A percentile compares a stretch with the other conserved stretches of the same genome.
Conservation (phyloP, 305 asterid genomes). For the Fraxinus latifolia region DNA sequence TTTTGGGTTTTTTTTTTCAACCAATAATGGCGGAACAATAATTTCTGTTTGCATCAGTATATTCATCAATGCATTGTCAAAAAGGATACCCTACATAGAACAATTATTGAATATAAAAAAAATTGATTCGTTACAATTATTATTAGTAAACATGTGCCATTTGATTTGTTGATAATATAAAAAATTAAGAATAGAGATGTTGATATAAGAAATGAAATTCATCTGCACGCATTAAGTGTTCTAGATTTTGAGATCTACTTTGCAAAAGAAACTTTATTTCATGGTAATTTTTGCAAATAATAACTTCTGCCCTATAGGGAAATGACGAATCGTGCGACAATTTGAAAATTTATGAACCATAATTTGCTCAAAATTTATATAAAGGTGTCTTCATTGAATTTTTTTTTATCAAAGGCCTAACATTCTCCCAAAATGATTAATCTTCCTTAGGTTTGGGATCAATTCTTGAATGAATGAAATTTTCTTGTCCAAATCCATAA, state of each 20-base stretch:
- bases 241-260: neutral
- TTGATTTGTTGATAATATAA: neutral
- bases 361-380: neutral
- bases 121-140: neutral
- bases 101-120: neutral
- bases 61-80: neutral
- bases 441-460: neutral
- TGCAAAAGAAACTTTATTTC: neutral
- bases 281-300: neutral
- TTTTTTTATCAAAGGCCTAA: neutral
- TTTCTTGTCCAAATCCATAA: neutral
- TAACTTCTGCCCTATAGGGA: neutral
- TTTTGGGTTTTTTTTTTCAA: neutral
- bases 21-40: neutral
- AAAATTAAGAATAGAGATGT: neutral
- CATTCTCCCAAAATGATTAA: neutral
- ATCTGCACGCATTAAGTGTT: neutral
- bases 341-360: neutral
- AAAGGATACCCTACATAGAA: neutral
- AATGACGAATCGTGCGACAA: neutral
- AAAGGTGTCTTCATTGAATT: neutral
- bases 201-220: neutral
- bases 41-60: neutral
- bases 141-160: neutral
- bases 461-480: neutral